These are phyloP conservation scores for Monilinia fructicola DNA, from an alignment of 2,329 filamentous ascomycete genomes.

Conservation along the genomic window DNA sequence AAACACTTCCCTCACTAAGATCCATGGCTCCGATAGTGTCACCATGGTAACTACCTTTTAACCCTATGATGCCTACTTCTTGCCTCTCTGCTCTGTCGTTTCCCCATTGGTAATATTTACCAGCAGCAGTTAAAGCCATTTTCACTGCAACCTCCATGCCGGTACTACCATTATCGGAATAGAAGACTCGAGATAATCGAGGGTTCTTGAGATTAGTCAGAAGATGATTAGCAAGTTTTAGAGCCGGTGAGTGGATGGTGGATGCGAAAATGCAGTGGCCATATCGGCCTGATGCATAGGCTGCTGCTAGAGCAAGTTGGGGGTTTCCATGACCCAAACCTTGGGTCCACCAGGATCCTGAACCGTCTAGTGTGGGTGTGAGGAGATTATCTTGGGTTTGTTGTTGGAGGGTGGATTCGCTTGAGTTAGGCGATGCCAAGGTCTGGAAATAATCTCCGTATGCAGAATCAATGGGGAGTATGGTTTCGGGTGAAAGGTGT, in stretches of 20 bases:
- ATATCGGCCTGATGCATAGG: slow-evolving; percentile 79
- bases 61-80: slow-evolving; percentile 66
- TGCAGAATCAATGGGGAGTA: slow-evolving; percentile 77
- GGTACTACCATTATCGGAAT: slow-evolving; percentile 80
- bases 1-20: slow-evolving; percentile 72
- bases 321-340: slow-evolving; percentile 80
- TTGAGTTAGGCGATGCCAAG: slow-evolving; percentile 21
- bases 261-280: slow-evolving; percentile 88
- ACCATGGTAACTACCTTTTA: slow-evolving; percentile 81
- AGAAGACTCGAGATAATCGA: slow-evolving; percentile 71
- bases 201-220: slow-evolving; percentile 60
- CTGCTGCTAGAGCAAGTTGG: slow-evolving; percentile 68
- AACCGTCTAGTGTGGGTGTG: slow-evolving; percentile 74
- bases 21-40: slow-evolving; percentile 91
- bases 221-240: slow-evolving; percentile 65
- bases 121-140: slow-evolving; percentile 74
- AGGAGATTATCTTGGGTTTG: slow-evolving; percentile 45
- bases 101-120: slow-evolving; percentile 65
- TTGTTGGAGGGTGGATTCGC: background rate
- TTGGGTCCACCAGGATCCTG: slow-evolving; percentile 90
- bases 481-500: slow-evolving; percentile 58
- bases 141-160: slow-evolving; percentile 83
- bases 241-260: slow-evolving; percentile 74
- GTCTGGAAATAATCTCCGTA: slow-evolving; percentile 77
- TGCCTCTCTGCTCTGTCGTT: slow-evolving; percentile 39